Percentiles rank a stretch among this genome's conserved stretches.
phyloP scores from a whole-genome alignment of 805 yeast species.

The Hanseniaspora taiwanica region DNA sequence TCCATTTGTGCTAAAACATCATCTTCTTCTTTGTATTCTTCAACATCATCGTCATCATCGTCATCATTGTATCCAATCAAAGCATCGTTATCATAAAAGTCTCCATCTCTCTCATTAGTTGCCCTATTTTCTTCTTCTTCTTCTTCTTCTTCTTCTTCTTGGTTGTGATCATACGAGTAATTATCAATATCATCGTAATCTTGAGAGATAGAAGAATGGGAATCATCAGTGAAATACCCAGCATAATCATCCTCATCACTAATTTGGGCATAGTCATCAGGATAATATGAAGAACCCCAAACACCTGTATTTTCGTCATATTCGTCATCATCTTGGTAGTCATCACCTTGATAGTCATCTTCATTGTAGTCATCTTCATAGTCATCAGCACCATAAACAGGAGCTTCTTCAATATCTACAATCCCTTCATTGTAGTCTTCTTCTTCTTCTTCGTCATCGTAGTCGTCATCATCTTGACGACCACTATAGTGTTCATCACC shows the following conservation, averaged over 20 bases:
- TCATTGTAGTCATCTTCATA: neutral
- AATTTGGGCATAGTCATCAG: neutral
- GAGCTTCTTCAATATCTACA: neutral
- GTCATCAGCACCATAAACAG: neutral
- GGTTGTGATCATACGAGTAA: neutral
- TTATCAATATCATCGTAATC: neutral
- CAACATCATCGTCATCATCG: constrained; percentile 1
- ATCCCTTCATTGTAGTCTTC: too few species aligned
- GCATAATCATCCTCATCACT: neutral
- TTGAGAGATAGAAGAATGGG: neutral
- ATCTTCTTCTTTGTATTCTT: constrained; percentile 1
- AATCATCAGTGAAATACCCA: neutral
- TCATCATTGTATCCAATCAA: neutral
- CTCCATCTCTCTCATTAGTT: neutral
- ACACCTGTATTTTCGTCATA: neutral
- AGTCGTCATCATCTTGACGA: too few species aligned
- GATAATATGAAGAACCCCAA: too few species aligned
- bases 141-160: neutral
- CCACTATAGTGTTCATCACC: too few species aligned
- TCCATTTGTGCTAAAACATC: neutral
- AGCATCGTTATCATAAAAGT: neutral
- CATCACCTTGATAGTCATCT: neutral
- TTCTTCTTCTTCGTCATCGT: too few species aligned
- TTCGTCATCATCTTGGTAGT: neutral
- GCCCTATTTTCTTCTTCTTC: neutral